These are phyloP conservation scores for Suhomyces bokatorum DNA, from an alignment of 1,139 yeast species.

Conservation along the genomic window DNA sequence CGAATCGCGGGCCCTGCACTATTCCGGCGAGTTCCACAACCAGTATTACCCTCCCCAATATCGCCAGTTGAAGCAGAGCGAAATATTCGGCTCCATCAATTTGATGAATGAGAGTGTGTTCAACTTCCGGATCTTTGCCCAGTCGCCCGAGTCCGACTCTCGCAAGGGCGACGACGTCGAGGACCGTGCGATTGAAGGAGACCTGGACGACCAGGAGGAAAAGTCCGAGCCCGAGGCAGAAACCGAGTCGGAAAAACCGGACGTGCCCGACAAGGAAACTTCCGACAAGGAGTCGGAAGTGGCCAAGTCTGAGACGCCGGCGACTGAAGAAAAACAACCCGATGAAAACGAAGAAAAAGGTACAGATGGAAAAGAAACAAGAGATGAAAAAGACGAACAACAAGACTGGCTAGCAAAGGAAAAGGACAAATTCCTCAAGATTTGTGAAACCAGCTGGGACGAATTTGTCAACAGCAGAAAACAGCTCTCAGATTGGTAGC, in stretches of 20 bases:
- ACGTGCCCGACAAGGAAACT: not conserved
- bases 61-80: conserved; percentile 24
- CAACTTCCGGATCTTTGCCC: conserved; percentile 41
- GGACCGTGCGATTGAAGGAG: conserved; percentile 13
- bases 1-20: not conserved
- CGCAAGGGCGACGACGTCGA: conserved; percentile 15
- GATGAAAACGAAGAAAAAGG: conserved; percentile 5
- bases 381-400: conserved; percentile 3
- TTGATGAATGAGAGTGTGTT: conserved; percentile 46
- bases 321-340: not conserved
- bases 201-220: conserved; percentile 3
- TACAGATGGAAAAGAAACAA: conserved; percentile 4
- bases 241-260: not conserved
- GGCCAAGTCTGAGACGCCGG: not conserved
- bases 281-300: not conserved
- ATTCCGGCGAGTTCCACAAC: conserved; percentile 4
- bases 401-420: conserved; percentile 28
- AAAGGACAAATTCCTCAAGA: conserved; percentile 49
- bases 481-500: not conserved
- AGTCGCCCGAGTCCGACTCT: conserved; percentile 11
- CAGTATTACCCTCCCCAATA: conserved; percentile 3
- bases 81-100: conserved; percentile 43
- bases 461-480: conserved; percentile 29
- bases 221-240: not conserved
- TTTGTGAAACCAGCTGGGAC: conserved; percentile 59